Base-by-base conservation (phyloP, 306 rosid species). In the Fragaria vesca region DNA sequence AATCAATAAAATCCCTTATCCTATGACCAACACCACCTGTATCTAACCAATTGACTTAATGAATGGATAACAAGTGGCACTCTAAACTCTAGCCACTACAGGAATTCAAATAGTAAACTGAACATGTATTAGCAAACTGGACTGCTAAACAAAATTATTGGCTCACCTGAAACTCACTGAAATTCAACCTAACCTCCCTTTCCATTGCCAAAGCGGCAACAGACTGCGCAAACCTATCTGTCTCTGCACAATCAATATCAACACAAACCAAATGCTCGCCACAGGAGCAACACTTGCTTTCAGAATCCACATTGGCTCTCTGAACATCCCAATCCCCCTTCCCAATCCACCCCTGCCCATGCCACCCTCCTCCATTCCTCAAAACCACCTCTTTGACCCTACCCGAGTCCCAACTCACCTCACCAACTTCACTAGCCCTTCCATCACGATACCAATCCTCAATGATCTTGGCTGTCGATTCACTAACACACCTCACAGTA, bases 341-440 rank as follows among this genome's bases (percentile, higher is more conserved):
- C 69, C 98, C 97, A 74, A 90, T 80, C 98, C 97, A 94, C 21
- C 98, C 97, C 71, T 51, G 84, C 65, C 96, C 97, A 68, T 92
- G 98, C 98, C 98, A 92, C 66, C 98, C 98, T 76, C 98, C 97
- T 20, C 97, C 97, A 47, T 88, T 89, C 47, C 89, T 71, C 81
- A 67, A 83, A 80, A 92, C 79, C 34, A 52, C 87, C 20, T 87
- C 93, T 58, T 75, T 83, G 10, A 90, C 83, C 36, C 61, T 45
- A 68, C 26, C 83, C 12, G 6, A 46, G 1, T 91, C 97, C 76
- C 74, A 82, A 82, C 66, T 76, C 75, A 7, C 57, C 70, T 81
- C 87, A 43, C 91, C 92, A 65, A 84, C 82, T 83, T 75, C 87
- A 43, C 80, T n/a, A 12, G 89, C 97, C 73, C 69, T 78, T 2